Evolutionary conservation across 257 asterid species (phyloP).

Genomic region (Catharanthus roseus): DNA sequence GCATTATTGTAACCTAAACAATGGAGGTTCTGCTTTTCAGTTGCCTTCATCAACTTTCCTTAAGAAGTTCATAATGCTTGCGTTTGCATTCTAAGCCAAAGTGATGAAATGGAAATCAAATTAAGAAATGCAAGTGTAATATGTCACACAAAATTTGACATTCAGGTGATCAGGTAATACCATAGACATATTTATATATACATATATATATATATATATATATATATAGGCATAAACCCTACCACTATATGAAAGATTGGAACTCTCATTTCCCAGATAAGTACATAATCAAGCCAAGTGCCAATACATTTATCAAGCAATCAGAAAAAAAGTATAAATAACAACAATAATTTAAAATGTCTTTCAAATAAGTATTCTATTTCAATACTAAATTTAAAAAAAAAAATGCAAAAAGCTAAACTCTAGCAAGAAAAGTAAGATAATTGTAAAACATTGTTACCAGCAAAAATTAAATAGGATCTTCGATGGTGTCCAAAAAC

Average conservation of each 20-base stretch:
- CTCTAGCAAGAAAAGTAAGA: neutral
- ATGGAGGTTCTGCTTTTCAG: neutral
- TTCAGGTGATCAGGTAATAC: too few species aligned
- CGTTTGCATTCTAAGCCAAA: neutral
- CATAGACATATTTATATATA: too few species aligned
- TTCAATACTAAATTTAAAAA: neutral
- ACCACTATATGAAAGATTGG: too few species aligned
- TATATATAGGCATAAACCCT: too few species aligned
- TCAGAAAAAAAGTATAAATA: too few species aligned
- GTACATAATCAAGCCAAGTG: too few species aligned
- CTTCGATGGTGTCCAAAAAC: constrained; percentile 78
- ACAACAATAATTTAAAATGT: too few species aligned
- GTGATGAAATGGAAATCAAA: neutral
- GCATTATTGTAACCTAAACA: neutral
- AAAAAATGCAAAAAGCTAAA: neutral
- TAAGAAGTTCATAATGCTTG: neutral
- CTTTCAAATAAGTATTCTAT: neutral
- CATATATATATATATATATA: too few species aligned
- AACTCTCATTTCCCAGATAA: neutral
- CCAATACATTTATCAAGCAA: neutral
- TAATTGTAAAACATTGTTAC: constrained; percentile 31
- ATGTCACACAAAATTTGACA: too few species aligned
- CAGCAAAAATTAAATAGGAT: constrained; percentile 86
- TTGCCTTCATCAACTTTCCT: neutral
- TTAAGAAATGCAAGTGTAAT: neutral